These are phyloP conservation scores for Mucor irregularis DNA, from an alignment of 371 early-diverging fungal genomes.

Conservation along the genomic window DNA sequence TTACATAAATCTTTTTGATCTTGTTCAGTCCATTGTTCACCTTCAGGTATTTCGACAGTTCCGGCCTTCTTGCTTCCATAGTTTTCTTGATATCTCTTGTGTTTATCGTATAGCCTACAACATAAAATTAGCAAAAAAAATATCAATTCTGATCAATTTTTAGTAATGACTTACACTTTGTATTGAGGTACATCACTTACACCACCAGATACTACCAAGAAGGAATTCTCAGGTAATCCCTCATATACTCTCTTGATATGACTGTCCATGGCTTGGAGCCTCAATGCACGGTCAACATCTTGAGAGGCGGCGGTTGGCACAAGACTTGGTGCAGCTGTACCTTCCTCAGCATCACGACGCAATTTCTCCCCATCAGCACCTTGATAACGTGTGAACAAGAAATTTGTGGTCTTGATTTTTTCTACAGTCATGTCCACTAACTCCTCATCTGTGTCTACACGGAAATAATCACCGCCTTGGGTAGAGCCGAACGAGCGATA, in stretches of 20 bases:
- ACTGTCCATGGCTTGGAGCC: conserved; percentile 33
- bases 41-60: conserved; percentile 13
- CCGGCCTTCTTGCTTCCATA: conserved; percentile 8
- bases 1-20: conserved; percentile 8
- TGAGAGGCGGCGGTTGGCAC: conserved; percentile 12
- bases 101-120: conserved; percentile 13
- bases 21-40: conserved; percentile 18
- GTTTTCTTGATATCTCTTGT: conserved; percentile 6
- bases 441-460: conserved; percentile 28
- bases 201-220: conserved; percentile 53
- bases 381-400: conserved; percentile 31
- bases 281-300: background rate
- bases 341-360: background rate
- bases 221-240: conserved; percentile 43
- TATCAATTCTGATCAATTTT: too few species aligned
- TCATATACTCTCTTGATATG: conserved; percentile 42
- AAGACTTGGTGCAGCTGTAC: background rate
- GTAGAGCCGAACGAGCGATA: conserved; percentile 21
- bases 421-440: conserved; percentile 28
- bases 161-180: conserved; percentile 36
- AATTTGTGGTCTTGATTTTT: conserved; percentile 24
- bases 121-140: background rate
- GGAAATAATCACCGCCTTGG: conserved; percentile 23
- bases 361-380: conserved; percentile 2
- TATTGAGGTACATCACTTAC: conserved; percentile 47